Conservation (phyloP, 1,139 yeast species). For the Protomyces pachydermus region DNA sequence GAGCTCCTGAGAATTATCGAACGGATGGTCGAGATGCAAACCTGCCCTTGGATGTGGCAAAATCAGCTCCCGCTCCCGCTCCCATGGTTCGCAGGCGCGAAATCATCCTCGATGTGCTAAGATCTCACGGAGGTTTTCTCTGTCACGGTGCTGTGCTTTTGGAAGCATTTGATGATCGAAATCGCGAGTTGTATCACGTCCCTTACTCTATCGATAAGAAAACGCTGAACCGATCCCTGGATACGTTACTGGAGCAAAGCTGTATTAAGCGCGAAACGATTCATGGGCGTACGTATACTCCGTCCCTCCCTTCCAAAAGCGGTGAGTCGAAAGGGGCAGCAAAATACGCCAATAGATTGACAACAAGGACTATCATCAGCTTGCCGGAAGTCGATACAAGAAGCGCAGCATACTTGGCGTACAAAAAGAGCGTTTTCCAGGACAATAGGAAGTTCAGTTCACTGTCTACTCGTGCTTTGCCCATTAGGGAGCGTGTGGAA, state of each 20-base stretch:
- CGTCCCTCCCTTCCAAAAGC: background rate
- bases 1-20: background rate
- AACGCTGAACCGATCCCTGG: constrained; percentile 3
- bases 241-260: background rate
- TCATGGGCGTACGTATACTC: background rate
- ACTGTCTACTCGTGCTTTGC: background rate
- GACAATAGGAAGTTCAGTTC: no score
- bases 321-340: background rate
- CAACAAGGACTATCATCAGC: background rate
- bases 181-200: background rate
- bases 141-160: background rate
- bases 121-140: background rate
- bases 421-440: background rate
- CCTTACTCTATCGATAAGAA: constrained; percentile 1
- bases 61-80: background rate
- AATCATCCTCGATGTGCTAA: background rate
- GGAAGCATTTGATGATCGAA: background rate
- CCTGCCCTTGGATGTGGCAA: background rate
- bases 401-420: background rate
- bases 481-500: background rate
- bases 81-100: background rate
- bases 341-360: background rate
- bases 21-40: background rate
- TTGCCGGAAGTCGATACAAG: background rate
- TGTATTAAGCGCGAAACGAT: background rate